Evolutionary conservation across 192 early-diverging fungal species (phyloP).

Genomic region (Jimgerdemannia lactiflua): DNA sequence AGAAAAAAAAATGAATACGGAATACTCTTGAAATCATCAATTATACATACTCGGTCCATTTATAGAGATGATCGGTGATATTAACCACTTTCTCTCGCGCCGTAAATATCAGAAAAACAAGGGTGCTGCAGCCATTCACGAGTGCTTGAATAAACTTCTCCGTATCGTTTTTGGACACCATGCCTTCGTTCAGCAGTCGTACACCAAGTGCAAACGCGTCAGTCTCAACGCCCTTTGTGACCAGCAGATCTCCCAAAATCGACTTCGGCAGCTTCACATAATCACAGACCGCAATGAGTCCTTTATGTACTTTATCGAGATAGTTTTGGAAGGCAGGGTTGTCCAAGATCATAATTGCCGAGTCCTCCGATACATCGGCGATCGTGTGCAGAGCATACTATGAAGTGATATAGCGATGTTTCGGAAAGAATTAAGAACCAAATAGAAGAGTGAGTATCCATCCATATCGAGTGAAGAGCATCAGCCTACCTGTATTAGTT

Average conservation of each 20-base stretch:
- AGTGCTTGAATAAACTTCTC: constrained; percentile 28
- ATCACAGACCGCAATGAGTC: constrained; percentile 45
- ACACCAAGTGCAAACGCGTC: constrained; percentile 29
- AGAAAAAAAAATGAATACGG: not conserved
- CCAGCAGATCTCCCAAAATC: constrained; percentile 46
- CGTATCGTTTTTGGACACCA: constrained; percentile 16
- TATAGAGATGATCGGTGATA: constrained; percentile 20
- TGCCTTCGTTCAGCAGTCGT: constrained; percentile 19
- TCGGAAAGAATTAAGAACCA: constrained; percentile 20
- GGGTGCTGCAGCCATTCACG: constrained; percentile 19
- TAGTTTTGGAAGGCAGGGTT: constrained; percentile 47
- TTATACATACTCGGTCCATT: constrained; percentile 25
- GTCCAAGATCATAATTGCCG: constrained; percentile 34
- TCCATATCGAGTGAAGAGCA: not conserved
- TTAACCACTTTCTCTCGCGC: constrained; percentile 10
- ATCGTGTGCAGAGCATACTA: constrained; percentile 43
- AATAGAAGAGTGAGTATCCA: not conserved
- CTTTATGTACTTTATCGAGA: constrained; percentile 38
- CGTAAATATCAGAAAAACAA: constrained; percentile 16
- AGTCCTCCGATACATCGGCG: constrained; percentile 42
- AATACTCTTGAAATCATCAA: not conserved
- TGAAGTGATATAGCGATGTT: constrained; percentile 1
- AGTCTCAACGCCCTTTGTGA: constrained; percentile 37
- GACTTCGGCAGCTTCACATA: constrained; percentile 45
- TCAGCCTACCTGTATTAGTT: constrained; percentile 54